A percentile compares a stretch with the other conserved stretches of the same genome.
Evolutionary conservation across 345 rosid genomes (phyloP).

Genomic region (Rhizophora mangle): DNA sequence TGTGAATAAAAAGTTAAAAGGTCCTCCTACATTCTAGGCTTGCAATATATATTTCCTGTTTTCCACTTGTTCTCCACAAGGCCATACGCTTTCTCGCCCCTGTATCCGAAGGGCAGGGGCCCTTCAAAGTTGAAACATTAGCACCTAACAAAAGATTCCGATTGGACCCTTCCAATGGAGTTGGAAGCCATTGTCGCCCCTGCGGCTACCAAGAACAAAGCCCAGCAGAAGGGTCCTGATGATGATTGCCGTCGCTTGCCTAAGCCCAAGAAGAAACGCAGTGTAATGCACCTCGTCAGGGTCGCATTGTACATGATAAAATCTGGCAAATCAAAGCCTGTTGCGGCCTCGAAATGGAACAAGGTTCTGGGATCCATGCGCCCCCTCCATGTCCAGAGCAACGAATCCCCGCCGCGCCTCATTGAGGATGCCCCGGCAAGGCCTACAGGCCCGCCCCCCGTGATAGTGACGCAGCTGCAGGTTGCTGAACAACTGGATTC

Average conservation of each 20-base stretch:
- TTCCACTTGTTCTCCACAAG: no score
- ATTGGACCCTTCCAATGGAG: background rate
- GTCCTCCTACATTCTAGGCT: no score
- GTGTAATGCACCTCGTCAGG: slow-evolving; percentile 43
- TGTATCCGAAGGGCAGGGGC: no score
- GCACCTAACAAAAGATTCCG: background rate
- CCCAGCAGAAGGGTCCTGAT: background rate
- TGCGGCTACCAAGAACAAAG: slow-evolving; percentile 13
- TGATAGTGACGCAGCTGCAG: background rate
- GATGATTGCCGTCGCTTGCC: background rate
- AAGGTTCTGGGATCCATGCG: slow-evolving; percentile 51
- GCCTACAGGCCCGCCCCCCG: background rate
- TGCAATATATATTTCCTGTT: no score
- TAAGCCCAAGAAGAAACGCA: slow-evolving; percentile 30
- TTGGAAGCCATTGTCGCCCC: background rate
- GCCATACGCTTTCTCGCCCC: no score
- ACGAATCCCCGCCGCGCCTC: slow-evolving; percentile 25
- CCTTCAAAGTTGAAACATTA: no score
- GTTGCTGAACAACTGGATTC: slow-evolving; percentile 13
- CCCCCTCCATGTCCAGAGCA: slow-evolving; percentile 35
- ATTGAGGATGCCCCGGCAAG: background rate
- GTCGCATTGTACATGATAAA: slow-evolving; percentile 39
- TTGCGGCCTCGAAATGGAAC: slow-evolving; percentile 32
- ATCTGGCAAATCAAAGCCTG: slow-evolving; percentile 33
- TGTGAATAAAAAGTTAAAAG: no score